phyloP scores from a whole-genome alignment of 192 early-diverging fungal species.

The Ambispora gerdemannii region DNA sequence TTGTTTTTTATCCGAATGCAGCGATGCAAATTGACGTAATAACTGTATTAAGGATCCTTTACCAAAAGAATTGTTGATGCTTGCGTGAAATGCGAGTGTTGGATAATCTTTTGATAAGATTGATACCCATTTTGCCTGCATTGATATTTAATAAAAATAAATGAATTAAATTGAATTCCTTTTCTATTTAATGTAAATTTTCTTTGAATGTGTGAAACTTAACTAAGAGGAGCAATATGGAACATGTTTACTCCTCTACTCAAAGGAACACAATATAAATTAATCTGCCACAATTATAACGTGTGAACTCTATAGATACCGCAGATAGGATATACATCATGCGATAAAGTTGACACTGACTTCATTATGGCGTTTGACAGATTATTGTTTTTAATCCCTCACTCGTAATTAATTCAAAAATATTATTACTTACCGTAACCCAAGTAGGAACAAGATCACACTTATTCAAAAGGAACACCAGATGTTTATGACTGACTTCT shows the following conservation, averaged over 20 bases:
- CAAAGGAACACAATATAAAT: slow-evolving; percentile 44
- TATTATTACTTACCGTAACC: slow-evolving; percentile 75
- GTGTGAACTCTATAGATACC: slow-evolving; percentile 30
- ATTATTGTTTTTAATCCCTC: too few relatives aligned
- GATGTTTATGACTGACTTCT: slow-evolving; percentile 93
- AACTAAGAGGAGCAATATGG: too few relatives aligned
- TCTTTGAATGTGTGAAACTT: slow-evolving; percentile 1
- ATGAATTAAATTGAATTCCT: not conserved
- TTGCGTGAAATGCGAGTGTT: slow-evolving; percentile 98
- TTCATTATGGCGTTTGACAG: slow-evolving; percentile 47
- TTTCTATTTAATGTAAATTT: slow-evolving; percentile 29
- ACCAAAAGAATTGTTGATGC: slow-evolving; percentile 98
- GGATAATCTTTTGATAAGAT: slow-evolving; percentile 87
- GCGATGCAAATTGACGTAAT: slow-evolving; percentile 90
- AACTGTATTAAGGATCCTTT: slow-evolving; percentile 97
- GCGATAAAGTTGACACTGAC: slow-evolving; percentile 41
- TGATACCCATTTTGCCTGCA: slow-evolving; percentile 88
- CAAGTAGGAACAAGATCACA: slow-evolving; percentile 98
- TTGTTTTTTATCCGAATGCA: slow-evolving; percentile 97
- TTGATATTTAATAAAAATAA: too few relatives aligned
- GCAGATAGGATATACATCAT: not conserved
- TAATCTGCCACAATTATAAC: slow-evolving; percentile 61
- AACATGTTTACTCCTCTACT: slow-evolving; percentile 56
- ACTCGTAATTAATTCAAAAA: slow-evolving; percentile 6
- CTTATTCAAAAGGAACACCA: slow-evolving; percentile 97